A percentile compares a stretch with the other conserved stretches of the same genome.
Evolutionary conservation across 768 basidiomycete genomes (phyloP).

Genomic region (Suillus plorans): DNA sequence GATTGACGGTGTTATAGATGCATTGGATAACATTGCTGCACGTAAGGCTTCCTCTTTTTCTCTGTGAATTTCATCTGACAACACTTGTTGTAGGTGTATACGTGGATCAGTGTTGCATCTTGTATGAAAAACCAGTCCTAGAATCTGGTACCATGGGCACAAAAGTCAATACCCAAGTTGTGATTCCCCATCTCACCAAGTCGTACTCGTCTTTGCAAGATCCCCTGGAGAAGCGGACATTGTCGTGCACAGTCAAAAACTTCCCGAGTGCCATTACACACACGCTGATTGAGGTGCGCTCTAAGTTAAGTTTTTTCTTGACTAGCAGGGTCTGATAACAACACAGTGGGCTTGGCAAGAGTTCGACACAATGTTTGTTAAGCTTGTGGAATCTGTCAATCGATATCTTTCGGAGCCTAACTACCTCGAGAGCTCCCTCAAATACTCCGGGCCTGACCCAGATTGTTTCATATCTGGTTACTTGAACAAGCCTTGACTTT

Average conservation of each 20-base stretch:
- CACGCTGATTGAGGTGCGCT: conserved; percentile 79
- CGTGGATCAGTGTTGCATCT: conserved; percentile 98
- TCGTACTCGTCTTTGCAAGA: conserved; percentile 98
- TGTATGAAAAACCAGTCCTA: conserved; percentile 92
- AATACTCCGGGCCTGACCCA: conserved; percentile 88
- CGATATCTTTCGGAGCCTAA: conserved; percentile 96
- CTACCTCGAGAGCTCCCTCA: conserved; percentile 87
- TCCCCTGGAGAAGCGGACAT: conserved; percentile 96
- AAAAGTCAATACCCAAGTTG: conserved; percentile 95
- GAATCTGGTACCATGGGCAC: conserved; percentile 98
- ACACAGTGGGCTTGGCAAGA: conserved; percentile 88
- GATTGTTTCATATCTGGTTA: conserved; percentile 86
- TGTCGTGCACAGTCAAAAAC: conserved; percentile 97
- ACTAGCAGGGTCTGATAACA: conserved; percentile 8
- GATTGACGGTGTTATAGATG: conserved; percentile 95
- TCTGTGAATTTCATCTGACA: conserved; percentile 9
- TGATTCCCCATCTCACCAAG: conserved; percentile 92
- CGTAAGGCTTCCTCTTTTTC: conserved; percentile 50
- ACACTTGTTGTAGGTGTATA: conserved; percentile 66
- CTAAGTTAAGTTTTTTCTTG: neutral
- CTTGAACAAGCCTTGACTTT: conserved; percentile 90
- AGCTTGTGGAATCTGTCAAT: conserved; percentile 92
- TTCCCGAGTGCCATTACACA: conserved; percentile 98
- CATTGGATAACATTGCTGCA: conserved; percentile 94
- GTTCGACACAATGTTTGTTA: conserved; percentile 91